Base-by-base conservation (phyloP, 148 eudicot species). In the Polygonum aviculare region DNA sequence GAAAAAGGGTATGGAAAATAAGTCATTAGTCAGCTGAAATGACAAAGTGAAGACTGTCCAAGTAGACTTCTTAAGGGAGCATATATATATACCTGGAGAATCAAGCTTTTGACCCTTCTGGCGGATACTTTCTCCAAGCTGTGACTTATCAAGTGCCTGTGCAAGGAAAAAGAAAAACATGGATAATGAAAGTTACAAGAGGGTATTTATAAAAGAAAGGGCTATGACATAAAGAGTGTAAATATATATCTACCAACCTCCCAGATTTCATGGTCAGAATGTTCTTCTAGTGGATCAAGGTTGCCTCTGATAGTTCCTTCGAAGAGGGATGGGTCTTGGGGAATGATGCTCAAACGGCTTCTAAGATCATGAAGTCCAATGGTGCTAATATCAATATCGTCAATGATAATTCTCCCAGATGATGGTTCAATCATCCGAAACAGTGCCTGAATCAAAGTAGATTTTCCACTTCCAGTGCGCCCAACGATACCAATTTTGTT, bases 301-400 rank as follows among this genome's bases (percentile, higher is more conserved):
- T 94, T 94, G 75, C 86, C 84, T 79, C 98, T 84, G 74, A 94
- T 89, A 70, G 97, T 94, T 80, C 98, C 98, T 88, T 94, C 97
- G 85, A 92, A 94, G 57, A 94, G 84, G 38, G 97, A 89, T 72
- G 98, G 98, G 77, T 94, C 98, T 87, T 94, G 98, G 35, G 98
- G 98, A 75, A 94, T 94, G 80, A 94, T 94, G 81, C 98, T 92
- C 81, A 94, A 78, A 78, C 98, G 90, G 79, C 93, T 88, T 73
- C 98, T 90, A 71, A 92, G 98, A 83, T 94, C 98, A 84, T 92
- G 98, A 81, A 94, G 98, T 74, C 98, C 98, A 57, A 94, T 88
- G 2, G 87, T 89, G 81, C 90, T 82, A 60, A 94, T 90, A 80
- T 94, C 94, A 78, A 92, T 86, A 79, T 86, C 78, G 82, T 94